A percentile compares a stretch with the other conserved stretches of the same genome.
Evolutionary conservation across 257 asterid species (phyloP).

Genomic region (Fraxinus cuspidata): DNA sequence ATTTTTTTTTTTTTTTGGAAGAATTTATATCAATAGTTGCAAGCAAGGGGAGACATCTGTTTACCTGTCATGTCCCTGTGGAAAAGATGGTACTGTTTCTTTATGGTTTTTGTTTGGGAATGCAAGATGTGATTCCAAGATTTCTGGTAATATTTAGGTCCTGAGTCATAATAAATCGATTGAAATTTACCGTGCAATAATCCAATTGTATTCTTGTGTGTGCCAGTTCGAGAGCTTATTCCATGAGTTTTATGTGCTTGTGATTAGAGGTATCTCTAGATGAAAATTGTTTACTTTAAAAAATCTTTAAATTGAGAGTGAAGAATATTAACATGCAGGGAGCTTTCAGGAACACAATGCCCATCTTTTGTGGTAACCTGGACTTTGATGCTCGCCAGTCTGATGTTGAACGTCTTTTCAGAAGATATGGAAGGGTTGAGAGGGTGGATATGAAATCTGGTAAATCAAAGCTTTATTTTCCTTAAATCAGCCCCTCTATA

Average conservation of each 20-base stretch:
- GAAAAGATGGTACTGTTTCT: background rate
- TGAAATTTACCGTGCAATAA: background rate
- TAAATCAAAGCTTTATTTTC: constrained; percentile 29
- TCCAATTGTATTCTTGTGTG: background rate
- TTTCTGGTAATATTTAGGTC: background rate
- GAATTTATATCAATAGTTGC: background rate
- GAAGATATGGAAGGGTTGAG: constrained; percentile 85
- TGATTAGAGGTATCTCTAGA: background rate
- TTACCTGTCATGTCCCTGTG: background rate
- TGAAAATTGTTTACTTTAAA: background rate
- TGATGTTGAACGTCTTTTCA: constrained; percentile 82
- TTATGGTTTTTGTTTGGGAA: background rate
- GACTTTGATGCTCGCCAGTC: constrained; percentile 87
- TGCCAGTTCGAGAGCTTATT: background rate
- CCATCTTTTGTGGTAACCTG: constrained; percentile 87
- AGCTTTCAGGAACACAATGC: constrained; percentile 54
- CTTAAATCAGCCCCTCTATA: background rate
- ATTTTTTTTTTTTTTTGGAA: background rate
- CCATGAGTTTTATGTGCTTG: background rate
- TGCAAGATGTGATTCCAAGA: background rate
- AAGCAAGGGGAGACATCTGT: background rate
- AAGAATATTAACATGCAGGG: constrained; percentile 26
- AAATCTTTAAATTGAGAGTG: constrained; percentile 3
- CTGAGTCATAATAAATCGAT: background rate
- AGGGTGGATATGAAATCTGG: constrained; percentile 97